A percentile compares a stretch with the other conserved stretches of the same genome.
phyloP scores from a whole-genome alignment of 139 green algal genomes.

The Chlamydomonas sp. region DNA sequence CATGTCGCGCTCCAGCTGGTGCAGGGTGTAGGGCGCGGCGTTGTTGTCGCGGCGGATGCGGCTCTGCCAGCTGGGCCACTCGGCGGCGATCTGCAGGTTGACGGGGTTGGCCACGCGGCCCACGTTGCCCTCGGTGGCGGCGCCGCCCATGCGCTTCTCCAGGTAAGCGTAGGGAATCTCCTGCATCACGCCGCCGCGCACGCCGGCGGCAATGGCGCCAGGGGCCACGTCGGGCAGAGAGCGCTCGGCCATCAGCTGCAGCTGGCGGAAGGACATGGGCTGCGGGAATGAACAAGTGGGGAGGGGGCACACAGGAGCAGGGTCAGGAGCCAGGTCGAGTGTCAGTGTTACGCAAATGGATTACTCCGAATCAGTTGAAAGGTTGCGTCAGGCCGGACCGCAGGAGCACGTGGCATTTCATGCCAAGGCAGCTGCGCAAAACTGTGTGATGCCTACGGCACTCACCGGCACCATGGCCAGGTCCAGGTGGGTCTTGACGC shows the following conservation, averaged over 20 bases:
- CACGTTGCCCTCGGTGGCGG: conserved; percentile 37
- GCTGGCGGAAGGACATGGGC: conserved; percentile 48
- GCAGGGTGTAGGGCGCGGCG: conserved; percentile 39
- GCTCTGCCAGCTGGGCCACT: conserved; percentile 50
- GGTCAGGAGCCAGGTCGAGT: background rate
- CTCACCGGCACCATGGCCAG: conserved; percentile 54
- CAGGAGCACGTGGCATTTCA: too few species aligned
- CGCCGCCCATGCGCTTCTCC: conserved; percentile 50
- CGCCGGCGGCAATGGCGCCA: conserved; percentile 50
- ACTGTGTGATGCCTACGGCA: too few species aligned
- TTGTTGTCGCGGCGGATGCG: conserved; percentile 45
- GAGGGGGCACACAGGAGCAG: conserved; percentile 15
- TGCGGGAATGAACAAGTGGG: background rate
- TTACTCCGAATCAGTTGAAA: background rate
- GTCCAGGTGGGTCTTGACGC: conserved; percentile 77
- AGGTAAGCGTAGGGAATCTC: conserved; percentile 62
- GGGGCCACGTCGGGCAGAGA: conserved; percentile 35
- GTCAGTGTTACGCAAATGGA: background rate
- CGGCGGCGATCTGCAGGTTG: conserved; percentile 51
- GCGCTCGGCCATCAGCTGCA: conserved; percentile 52
- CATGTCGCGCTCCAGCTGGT: conserved; percentile 46
- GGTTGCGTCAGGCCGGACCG: too few species aligned
- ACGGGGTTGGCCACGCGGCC: conserved; percentile 34
- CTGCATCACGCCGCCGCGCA: conserved; percentile 48
- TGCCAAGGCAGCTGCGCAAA: too few species aligned